Evolutionary conservation across 495 filamentous ascomycete genomes (phyloP).

Genomic region (Platismatia glauca): DNA sequence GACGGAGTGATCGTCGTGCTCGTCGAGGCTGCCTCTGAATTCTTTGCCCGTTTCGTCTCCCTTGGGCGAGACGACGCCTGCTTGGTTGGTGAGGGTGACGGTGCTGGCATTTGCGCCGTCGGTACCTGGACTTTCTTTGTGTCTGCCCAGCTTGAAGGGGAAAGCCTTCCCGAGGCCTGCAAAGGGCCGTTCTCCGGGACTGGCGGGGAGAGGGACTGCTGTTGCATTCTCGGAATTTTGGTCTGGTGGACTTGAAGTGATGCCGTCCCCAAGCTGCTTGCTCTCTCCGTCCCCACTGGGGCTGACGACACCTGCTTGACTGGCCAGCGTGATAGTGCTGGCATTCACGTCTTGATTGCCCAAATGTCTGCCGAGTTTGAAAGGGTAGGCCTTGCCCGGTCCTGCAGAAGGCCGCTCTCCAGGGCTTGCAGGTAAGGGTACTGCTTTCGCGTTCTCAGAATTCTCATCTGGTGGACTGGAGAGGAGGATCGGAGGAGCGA

Average conservation of each 20-base stretch:
- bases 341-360: slow-evolving; percentile 11
- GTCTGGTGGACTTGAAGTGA: background rate
- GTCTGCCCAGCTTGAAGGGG: slow-evolving; percentile 21
- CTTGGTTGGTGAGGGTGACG: slow-evolving; percentile 21
- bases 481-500: background rate
- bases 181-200: slow-evolving; percentile 28
- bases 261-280: slow-evolving; percentile 10
- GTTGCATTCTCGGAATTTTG: background rate
- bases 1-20: background rate
- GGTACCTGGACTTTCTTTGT: slow-evolving; percentile 2
- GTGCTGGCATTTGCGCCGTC: slow-evolving; percentile 19
- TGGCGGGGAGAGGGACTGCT: slow-evolving; percentile 34
- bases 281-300: slow-evolving; percentile 14
- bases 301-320: slow-evolving; percentile 14
- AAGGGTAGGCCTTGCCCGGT: slow-evolving; percentile 18
- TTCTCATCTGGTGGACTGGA: slow-evolving; percentile 1
- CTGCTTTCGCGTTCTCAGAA: background rate
- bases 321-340: slow-evolving; percentile 20
- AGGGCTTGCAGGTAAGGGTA: slow-evolving; percentile 35
- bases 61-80: slow-evolving; percentile 14
- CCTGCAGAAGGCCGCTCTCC: slow-evolving; percentile 26
- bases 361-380: slow-evolving; percentile 18
- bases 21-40: background rate
- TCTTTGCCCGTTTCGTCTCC: slow-evolving; percentile 16
- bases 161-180: slow-evolving; percentile 14